Percentiles rank a stretch among this genome's conserved stretches.
Evolutionary conservation across 2,329 filamentous ascomycete species (phyloP).

Genomic region (Monosporascus ibericus): DNA sequence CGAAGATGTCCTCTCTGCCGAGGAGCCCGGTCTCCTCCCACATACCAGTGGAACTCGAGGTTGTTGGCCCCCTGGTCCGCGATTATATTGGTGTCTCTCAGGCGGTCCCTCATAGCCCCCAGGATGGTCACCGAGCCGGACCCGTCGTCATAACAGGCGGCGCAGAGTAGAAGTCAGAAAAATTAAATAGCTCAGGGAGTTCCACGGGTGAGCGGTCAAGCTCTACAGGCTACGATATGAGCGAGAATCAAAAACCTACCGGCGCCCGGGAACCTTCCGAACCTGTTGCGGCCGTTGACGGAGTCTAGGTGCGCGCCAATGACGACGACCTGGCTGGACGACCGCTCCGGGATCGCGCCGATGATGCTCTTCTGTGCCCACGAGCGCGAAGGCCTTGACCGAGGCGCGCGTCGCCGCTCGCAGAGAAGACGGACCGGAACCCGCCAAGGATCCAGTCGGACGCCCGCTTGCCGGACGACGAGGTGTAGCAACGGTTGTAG

Average conservation of each 20-base stretch:
- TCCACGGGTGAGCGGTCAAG: neutral
- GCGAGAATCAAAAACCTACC: slow-evolving; percentile 10
- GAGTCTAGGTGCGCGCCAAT: slow-evolving; percentile 77
- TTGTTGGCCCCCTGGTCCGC: slow-evolving; percentile 63
- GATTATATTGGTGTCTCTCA: slow-evolving; percentile 56
- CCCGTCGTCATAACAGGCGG: slow-evolving; percentile 61
- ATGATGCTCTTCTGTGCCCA: slow-evolving; percentile 77
- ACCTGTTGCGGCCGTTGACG: slow-evolving; percentile 69
- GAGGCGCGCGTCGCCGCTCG: slow-evolving; percentile 55
- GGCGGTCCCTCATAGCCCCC: slow-evolving; percentile 67
- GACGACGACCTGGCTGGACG: slow-evolving; percentile 67
- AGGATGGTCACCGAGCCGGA: slow-evolving; percentile 74
- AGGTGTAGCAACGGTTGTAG: slow-evolving; percentile 63
- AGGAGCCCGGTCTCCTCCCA: slow-evolving; percentile 75
- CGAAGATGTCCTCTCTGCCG: slow-evolving; percentile 55
- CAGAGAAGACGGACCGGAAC: slow-evolving; percentile 55
- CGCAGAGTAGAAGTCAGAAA: neutral
- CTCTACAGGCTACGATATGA: neutral
- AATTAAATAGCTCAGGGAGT: neutral
- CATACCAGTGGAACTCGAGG: slow-evolving; percentile 83
- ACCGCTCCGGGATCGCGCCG: slow-evolving; percentile 71
- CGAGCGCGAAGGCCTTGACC: slow-evolving; percentile 60
- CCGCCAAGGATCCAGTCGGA: slow-evolving; percentile 67
- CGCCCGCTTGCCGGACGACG: slow-evolving; percentile 60
- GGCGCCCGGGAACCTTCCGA: slow-evolving; percentile 64